phyloP scores from a whole-genome alignment of 2,329 filamentous ascomycete species.

The Ceratocystis alfenasii region DNA sequence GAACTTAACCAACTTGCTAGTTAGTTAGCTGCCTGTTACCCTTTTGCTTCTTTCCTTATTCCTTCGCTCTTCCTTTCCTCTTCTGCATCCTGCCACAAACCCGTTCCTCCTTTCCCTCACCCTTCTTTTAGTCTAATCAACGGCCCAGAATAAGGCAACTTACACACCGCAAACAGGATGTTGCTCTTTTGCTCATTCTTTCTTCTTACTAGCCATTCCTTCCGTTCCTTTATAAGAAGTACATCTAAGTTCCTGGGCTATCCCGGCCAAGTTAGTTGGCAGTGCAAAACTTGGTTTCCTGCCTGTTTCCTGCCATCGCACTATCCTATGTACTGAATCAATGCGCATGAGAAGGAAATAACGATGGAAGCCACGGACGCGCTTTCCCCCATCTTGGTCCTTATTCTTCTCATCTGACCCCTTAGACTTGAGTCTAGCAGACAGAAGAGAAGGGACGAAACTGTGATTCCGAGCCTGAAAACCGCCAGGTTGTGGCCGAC shows the following conservation, averaged over 20 bases:
- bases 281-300: conserved; percentile 2
- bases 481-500: too few relatives aligned
- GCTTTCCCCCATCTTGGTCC: too few relatives aligned
- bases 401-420: too few relatives aligned
- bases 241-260: neutral
- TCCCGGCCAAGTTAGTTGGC: neutral
- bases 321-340: neutral
- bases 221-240: neutral
- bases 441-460: neutral
- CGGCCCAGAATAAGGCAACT: neutral
- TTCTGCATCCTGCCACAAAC: neutral
- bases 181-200: neutral
- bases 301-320: neutral
- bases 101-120: neutral
- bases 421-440: neutral
- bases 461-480: too few relatives aligned
- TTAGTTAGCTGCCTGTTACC: neutral
- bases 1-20: neutral
- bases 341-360: neutral
- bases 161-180: conserved; percentile 5
- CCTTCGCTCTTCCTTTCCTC: neutral
- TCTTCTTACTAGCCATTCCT: neutral
- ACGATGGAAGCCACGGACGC: too few relatives aligned
- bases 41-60: conserved; percentile 11
- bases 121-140: neutral